Conservation (phyloP, 495 filamentous ascomycete species). For the Penicillium cataractarum region DNA sequence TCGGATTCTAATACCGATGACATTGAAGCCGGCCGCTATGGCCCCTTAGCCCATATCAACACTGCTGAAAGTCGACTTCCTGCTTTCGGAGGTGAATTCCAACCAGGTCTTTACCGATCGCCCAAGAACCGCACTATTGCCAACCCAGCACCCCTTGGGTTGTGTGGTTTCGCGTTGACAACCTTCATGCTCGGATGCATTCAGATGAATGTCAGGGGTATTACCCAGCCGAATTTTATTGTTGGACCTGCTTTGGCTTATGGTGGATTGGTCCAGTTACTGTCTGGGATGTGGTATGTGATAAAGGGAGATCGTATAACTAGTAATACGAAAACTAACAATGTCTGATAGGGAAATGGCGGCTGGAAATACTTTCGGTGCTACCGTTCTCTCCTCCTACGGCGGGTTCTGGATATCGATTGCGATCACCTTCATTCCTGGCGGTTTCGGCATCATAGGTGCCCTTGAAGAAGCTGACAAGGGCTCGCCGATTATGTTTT, state of each 20-base stretch:
- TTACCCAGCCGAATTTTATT: slow-evolving; percentile 62
- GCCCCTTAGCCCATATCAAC: slow-evolving; percentile 66
- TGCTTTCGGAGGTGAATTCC: slow-evolving; percentile 87
- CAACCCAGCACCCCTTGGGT: slow-evolving; percentile 78
- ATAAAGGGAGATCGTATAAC: not conserved
- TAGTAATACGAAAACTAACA: not conserved
- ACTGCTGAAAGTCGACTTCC: slow-evolving; percentile 64
- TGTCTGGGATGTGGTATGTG: slow-evolving; percentile 94
- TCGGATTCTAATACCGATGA: slow-evolving; percentile 3
- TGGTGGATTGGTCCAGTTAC: slow-evolving; percentile 78
- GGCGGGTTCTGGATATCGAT: slow-evolving; percentile 94
- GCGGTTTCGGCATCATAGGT: slow-evolving; percentile 61
- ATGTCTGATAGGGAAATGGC: slow-evolving; percentile 79
- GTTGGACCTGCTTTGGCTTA: slow-evolving; percentile 69
- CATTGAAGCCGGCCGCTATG: slow-evolving; percentile 18
- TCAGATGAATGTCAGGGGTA: slow-evolving; percentile 64
- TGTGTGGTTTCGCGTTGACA: slow-evolving; percentile 82
- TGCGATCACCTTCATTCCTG: slow-evolving; percentile 78
- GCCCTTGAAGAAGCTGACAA: slow-evolving; percentile 47
- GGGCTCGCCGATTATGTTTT: slow-evolving; percentile 48
- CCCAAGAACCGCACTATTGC: slow-evolving; percentile 69
- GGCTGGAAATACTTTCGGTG: slow-evolving; percentile 90
- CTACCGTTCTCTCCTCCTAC: slow-evolving; percentile 91
- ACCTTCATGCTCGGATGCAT: slow-evolving; percentile 84
- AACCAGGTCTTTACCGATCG: slow-evolving; percentile 76